A percentile compares a stretch with the other conserved stretches of the same genome.
Evolutionary conservation across 75 land plant genomes (phyloP).

Genomic region (Ceratopteris richardii): DNA sequence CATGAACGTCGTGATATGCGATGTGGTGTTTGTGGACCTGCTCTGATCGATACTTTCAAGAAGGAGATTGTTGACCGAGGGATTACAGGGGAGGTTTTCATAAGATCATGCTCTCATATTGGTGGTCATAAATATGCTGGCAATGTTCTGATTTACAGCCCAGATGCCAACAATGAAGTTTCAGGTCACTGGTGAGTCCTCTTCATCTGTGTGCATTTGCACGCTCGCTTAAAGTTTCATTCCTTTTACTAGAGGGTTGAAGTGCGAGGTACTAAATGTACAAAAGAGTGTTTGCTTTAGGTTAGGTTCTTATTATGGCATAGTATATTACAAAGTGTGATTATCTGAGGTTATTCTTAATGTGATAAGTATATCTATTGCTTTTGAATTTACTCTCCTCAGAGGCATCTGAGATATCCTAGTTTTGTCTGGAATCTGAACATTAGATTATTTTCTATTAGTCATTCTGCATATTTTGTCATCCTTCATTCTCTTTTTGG

Average conservation of each 20-base stretch:
- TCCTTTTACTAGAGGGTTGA: too few relatives aligned
- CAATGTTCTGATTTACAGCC: conserved; percentile 79
- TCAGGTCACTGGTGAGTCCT: conserved; percentile 79
- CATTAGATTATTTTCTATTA: too few relatives aligned
- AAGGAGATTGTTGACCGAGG: conserved; percentile 58
- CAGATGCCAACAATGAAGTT: conserved; percentile 37
- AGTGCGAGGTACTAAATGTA: too few relatives aligned
- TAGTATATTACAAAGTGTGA: too few relatives aligned
- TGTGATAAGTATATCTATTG: too few relatives aligned
- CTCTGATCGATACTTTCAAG: conserved; percentile 46
- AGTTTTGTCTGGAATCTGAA: too few relatives aligned
- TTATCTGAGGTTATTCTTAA: too few relatives aligned
- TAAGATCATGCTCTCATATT: conserved; percentile 82
- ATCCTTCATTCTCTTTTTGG: background rate
- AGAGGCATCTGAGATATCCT: too few relatives aligned
- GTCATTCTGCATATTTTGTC: background rate
- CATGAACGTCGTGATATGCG: conserved; percentile 80
- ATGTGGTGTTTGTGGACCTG: conserved; percentile 97
- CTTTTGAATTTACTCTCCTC: too few relatives aligned
- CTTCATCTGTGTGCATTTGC: background rate
- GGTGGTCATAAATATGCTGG: conserved; percentile 98
- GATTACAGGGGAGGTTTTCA: conserved; percentile 57
- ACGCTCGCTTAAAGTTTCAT: background rate
- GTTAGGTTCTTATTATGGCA: too few relatives aligned
- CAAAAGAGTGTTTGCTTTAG: too few relatives aligned